Conservation (phyloP, 2,329 filamentous ascomycete genomes). For the Fusarium marasasianum region DNA sequence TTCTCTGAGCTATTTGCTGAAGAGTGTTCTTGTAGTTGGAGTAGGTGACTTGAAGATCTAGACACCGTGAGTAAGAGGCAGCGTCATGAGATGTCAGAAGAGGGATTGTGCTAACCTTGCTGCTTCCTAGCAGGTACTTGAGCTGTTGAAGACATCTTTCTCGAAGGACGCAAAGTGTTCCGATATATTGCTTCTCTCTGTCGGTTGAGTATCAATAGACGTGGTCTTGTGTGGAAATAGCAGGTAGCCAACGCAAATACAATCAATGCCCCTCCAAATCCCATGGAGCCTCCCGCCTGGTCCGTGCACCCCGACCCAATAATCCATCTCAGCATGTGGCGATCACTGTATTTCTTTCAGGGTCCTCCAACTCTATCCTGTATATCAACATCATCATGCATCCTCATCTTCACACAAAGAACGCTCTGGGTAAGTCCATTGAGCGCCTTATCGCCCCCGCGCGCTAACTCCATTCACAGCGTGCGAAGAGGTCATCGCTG, state of each 20-base stretch:
- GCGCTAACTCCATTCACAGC: constrained; percentile 62
- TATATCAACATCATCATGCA: constrained; percentile 72
- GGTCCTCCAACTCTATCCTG: constrained; percentile 22
- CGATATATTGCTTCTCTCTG: neutral
- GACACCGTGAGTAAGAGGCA: constrained; percentile 21
- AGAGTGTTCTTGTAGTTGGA: constrained; percentile 80
- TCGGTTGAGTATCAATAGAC: constrained; percentile 22
- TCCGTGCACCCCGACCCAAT: constrained; percentile 43
- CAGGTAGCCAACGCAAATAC: constrained; percentile 14
- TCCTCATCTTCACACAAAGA: constrained; percentile 94
- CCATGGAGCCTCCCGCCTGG: constrained; percentile 37
- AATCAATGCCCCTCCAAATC: constrained; percentile 37
- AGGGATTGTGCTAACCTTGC: constrained; percentile 65
- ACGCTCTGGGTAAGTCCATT: constrained; percentile 76
- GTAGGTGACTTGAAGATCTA: constrained; percentile 84
- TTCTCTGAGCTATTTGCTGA: constrained; percentile 94
- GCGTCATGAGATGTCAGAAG: neutral
- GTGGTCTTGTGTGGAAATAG: constrained; percentile 2
- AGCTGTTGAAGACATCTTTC: constrained; percentile 57
- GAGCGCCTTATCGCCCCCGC: neutral
- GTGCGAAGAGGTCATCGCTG: constrained; percentile 93
- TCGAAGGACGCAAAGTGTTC: neutral
- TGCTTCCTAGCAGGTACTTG: constrained; percentile 73
- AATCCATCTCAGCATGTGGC: constrained; percentile 23
- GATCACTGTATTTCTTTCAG: constrained; percentile 32